phyloP scores from a whole-genome alignment of 2,329 filamentous ascomycete species.

The Davidsoniella australis region DNA sequence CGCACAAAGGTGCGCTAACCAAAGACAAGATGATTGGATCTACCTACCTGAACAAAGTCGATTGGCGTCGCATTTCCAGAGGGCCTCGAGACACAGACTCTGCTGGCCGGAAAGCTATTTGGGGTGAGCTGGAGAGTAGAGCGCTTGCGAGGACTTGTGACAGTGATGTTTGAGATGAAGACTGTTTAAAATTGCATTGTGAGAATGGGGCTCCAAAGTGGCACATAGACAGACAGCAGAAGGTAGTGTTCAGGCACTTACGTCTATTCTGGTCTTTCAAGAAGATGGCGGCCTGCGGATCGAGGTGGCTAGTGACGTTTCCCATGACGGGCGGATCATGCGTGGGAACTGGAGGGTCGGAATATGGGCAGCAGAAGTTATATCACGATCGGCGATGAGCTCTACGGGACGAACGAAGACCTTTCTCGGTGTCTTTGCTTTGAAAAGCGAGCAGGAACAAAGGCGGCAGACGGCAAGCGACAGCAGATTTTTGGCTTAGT shows the following conservation, averaged over 20 bases:
- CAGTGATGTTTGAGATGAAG: constrained; percentile 29
- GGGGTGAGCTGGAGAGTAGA: constrained; percentile 62
- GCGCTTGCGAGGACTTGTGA: constrained; percentile 66
- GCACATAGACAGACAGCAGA: neutral
- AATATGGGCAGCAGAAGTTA: neutral
- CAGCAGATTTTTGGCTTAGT: too few species aligned
- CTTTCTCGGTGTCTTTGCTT: neutral
- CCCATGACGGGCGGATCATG: constrained; percentile 50
- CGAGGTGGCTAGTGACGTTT: constrained; percentile 73
- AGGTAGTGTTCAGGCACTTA: constrained; percentile 30
- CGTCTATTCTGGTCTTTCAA: constrained; percentile 83
- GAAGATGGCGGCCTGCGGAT: constrained; percentile 65
- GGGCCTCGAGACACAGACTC: constrained; percentile 56
- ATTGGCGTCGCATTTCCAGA: constrained; percentile 56
- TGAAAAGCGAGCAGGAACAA: neutral
- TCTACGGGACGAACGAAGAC: neutral
- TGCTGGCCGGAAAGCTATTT: constrained; percentile 73
- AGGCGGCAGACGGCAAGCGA: neutral
- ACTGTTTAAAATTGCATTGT: neutral
- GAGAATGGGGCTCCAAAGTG: neutral
- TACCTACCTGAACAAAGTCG: constrained; percentile 77
- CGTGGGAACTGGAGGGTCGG: constrained; percentile 2
- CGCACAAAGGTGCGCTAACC: constrained; percentile 10
- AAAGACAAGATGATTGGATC: constrained; percentile 14
- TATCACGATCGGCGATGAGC: neutral